Evolutionary conservation across 1,284 basidiomycete genomes (phyloP).

Genomic region (Irpex sp.): DNA sequence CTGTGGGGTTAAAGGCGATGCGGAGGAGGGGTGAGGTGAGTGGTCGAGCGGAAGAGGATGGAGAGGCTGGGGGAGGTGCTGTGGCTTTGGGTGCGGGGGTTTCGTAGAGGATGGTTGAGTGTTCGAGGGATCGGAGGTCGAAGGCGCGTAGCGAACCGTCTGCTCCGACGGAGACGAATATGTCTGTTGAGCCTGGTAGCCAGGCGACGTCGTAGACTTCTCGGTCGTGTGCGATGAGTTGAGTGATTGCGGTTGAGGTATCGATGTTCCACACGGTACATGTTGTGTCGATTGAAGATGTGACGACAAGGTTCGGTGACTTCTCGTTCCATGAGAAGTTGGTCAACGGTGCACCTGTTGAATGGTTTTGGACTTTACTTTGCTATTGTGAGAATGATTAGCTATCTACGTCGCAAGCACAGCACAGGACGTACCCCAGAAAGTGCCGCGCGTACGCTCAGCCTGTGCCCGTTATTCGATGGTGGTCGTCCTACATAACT

Average conservation of each 20-base stretch:
- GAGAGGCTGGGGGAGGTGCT: slow-evolving; percentile 48
- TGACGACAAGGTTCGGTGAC: slow-evolving; percentile 84
- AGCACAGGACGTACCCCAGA: slow-evolving; percentile 66
- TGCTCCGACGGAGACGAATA: slow-evolving; percentile 97
- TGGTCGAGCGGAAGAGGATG: slow-evolving; percentile 59
- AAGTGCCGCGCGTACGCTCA: slow-evolving; percentile 64
- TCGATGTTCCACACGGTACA: slow-evolving; percentile 98
- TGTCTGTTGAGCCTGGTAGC: slow-evolving; percentile 97
- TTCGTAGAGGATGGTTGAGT: slow-evolving; percentile 98
- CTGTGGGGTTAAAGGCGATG: slow-evolving; percentile 83
- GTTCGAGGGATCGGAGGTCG: slow-evolving; percentile 93
- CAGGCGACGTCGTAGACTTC: slow-evolving; percentile 98
- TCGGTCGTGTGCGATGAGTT: slow-evolving; percentile 96
- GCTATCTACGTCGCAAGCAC: background rate
- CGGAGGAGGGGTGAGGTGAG: slow-evolving; percentile 79
- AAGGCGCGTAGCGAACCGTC: slow-evolving; percentile 97
- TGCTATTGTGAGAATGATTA: slow-evolving; percentile 41
- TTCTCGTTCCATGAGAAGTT: slow-evolving; percentile 96
- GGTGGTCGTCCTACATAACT: slow-evolving; percentile 70
- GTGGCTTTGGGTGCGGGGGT: slow-evolving; percentile 77
- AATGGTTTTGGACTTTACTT: slow-evolving; percentile 84
- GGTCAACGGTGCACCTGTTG: slow-evolving; percentile 85
- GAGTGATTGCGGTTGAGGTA: slow-evolving; percentile 92
- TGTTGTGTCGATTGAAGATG: slow-evolving; percentile 95
- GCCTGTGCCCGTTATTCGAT: slow-evolving; percentile 40